Conservation (phyloP, 805 yeast species). For the Teunomyces barrocoloradensis region DNA sequence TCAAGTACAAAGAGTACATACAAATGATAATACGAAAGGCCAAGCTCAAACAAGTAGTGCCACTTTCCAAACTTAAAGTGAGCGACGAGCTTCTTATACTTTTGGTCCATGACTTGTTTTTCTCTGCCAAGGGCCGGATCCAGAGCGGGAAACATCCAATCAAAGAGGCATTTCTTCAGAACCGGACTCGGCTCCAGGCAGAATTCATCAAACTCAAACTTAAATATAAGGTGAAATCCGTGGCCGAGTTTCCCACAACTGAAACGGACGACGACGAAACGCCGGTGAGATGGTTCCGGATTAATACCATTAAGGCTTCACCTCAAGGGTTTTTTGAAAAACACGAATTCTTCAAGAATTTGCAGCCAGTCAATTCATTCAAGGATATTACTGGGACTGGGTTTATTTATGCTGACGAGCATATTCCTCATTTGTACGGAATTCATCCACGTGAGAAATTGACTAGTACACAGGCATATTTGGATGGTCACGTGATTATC, state of each 20-base stretch:
- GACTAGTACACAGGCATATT: constrained; percentile 65
- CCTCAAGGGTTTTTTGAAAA: constrained; percentile 26
- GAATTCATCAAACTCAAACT: constrained; percentile 78
- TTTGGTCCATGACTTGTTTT: constrained; percentile 76
- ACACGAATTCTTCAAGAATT: constrained; percentile 34
- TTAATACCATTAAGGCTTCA: constrained; percentile 59
- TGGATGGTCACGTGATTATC: constrained; percentile 75
- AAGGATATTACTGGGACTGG: constrained; percentile 48
- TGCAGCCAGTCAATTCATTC: constrained; percentile 46
- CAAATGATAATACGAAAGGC: constrained; percentile 62
- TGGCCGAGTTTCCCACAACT: constrained; percentile 44
- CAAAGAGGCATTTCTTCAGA: constrained; percentile 74
- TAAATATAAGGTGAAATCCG: constrained; percentile 59
- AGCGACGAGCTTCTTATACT: constrained; percentile 56
- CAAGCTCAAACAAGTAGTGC: constrained; percentile 53
- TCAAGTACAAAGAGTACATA: constrained; percentile 67
- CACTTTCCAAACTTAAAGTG: constrained; percentile 38
- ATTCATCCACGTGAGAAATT: constrained; percentile 73
- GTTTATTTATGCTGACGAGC: constrained; percentile 66
- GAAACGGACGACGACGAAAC: constrained; percentile 59
- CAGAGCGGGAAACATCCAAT: constrained; percentile 87
- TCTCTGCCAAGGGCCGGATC: constrained; percentile 74
- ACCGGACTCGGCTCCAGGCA: constrained; percentile 78
- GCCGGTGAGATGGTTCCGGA: constrained; percentile 78
- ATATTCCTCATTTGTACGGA: constrained; percentile 76